phyloP scores from a whole-genome alignment of 2,329 filamentous ascomycete species.

The Penicillium sclerotiorum region DNA sequence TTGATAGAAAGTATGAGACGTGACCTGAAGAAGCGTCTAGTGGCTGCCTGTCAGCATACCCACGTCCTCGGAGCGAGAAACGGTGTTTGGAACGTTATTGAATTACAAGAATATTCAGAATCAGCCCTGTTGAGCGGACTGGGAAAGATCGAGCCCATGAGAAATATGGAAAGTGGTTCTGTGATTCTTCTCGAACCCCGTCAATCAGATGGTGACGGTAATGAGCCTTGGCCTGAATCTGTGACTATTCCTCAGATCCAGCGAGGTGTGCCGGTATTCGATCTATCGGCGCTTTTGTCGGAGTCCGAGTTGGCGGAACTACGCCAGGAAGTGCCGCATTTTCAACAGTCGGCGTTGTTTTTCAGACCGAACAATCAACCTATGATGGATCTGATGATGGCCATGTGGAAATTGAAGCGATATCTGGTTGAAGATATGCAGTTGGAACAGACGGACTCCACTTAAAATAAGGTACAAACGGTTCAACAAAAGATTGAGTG shows the following conservation, averaged over 20 bases:
- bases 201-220: neutral
- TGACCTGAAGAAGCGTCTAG: constrained; percentile 40
- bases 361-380: constrained; percentile 34
- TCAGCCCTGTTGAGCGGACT: constrained; percentile 25
- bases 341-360: constrained; percentile 38
- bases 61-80: constrained; percentile 18
- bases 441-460: neutral
- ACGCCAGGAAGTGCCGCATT: constrained; percentile 28
- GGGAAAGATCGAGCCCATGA: constrained; percentile 22
- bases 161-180: constrained; percentile 35
- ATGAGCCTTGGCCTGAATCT: constrained; percentile 25
- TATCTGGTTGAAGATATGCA: constrained; percentile 24
- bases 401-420: constrained; percentile 44
- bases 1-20: constrained; percentile 42
- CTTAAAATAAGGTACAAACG: neutral
- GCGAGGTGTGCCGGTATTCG: constrained; percentile 41
- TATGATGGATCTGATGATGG: constrained; percentile 36
- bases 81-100: constrained; percentile 33
- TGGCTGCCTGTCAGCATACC: constrained; percentile 30
- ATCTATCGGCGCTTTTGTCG: constrained; percentile 37
- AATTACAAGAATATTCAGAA: constrained; percentile 22
- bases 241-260: constrained; percentile 32
- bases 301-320: constrained; percentile 34
- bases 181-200: constrained; percentile 24
- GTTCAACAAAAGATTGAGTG: too few species aligned